phyloP scores from a whole-genome alignment of 225 moss, liverwort and hornwort genomes.

The Neckera pumila region DNA sequence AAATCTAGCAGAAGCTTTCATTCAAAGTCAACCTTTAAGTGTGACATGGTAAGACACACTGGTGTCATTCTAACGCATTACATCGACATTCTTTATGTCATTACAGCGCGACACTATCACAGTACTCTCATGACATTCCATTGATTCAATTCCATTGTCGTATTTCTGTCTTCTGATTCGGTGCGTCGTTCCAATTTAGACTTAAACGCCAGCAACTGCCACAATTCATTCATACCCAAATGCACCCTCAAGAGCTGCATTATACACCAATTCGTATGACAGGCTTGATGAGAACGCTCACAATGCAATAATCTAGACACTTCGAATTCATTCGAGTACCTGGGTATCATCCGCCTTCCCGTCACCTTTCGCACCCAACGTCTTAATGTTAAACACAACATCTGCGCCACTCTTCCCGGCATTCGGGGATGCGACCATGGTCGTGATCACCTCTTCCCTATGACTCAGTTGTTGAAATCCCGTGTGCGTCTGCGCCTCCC shows the following conservation, averaged over 20 bases:
- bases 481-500: not conserved
- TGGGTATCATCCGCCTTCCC: slow-evolving; percentile 7
- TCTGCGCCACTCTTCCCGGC: not conserved
- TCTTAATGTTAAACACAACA: not conserved
- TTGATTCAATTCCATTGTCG: not conserved
- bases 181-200: no score
- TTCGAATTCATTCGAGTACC: not conserved
- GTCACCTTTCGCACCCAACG: slow-evolving; percentile 23
- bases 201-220: not conserved
- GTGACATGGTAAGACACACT: not conserved
- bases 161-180: not conserved
- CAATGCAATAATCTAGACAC: not conserved
- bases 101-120: not conserved
- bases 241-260: not conserved
- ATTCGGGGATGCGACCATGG: not conserved
- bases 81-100: not conserved
- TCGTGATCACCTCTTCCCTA: not conserved
- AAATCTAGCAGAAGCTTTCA: not conserved
- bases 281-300: not conserved
- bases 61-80: not conserved
- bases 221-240: not conserved
- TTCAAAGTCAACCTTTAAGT: not conserved
- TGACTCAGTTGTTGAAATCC: not conserved
- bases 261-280: not conserved
- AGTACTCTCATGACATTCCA: not conserved